phyloP scores from a whole-genome alignment of 192 early-diverging fungal species.

The Backusella macrospora region DNA sequence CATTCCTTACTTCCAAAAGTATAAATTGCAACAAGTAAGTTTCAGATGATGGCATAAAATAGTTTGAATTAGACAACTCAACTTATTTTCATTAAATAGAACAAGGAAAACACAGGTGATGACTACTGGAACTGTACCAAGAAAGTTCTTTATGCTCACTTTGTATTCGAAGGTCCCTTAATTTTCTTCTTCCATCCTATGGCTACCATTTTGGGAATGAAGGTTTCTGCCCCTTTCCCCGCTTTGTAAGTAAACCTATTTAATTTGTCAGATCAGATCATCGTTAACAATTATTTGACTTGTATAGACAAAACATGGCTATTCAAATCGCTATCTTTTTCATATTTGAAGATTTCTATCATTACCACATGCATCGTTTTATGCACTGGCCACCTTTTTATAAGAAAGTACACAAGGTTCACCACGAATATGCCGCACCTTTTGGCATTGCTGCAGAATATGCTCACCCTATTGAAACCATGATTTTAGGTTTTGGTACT shows the following conservation, averaged over 20 bases:
- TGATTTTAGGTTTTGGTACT: constrained; percentile 86
- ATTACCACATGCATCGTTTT: constrained; percentile 90
- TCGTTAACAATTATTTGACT: not conserved
- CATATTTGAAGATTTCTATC: constrained; percentile 85
- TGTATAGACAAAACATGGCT: constrained; percentile 39
- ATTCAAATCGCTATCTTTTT: constrained; percentile 75
- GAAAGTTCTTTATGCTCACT: constrained; percentile 76
- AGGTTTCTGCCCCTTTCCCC: constrained; percentile 85
- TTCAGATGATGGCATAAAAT: not conserved
- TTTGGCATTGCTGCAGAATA: constrained; percentile 88
- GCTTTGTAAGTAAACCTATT: constrained; percentile 50
- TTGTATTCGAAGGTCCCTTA: constrained; percentile 86
- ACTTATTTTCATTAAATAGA: constrained; percentile 35
- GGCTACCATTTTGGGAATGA: constrained; percentile 83
- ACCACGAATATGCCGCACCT: constrained; percentile 91
- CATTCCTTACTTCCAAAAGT: constrained; percentile 85
- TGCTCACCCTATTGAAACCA: constrained; percentile 84
- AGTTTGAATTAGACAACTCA: not conserved
- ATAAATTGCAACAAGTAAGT: constrained; percentile 84
- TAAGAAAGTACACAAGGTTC: constrained; percentile 91
- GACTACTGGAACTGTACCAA: constrained; percentile 73
- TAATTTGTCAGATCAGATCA: not conserved
- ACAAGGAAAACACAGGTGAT: constrained; percentile 62
- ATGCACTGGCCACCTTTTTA: constrained; percentile 90
- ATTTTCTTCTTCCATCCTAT: constrained; percentile 88